Evolutionary conservation across 441 rosid species (phyloP), one percentile per base, ranked within the genome.

Genomic region (Croton laevigatus): DNA sequence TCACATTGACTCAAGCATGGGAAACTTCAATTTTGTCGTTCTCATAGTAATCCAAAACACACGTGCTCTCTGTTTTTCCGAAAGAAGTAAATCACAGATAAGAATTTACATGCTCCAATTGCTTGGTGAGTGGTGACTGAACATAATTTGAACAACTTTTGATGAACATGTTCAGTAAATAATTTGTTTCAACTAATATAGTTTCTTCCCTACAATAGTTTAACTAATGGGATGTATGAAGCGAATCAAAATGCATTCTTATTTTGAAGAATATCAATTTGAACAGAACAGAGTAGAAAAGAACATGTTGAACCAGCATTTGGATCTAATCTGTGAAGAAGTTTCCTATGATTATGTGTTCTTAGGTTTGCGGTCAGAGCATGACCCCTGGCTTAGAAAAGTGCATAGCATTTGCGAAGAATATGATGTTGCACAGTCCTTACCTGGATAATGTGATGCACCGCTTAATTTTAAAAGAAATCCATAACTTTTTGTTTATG

Each of bases 21-120:
- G 63, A 64, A 27, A 22, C 42, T 68, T 27, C 54, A 0, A 53
- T 57, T 44, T 68, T 58, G 44, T 52, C 60, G 4, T 62, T 62
- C 40, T 51, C 13, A 13, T 8, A 14, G 3, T 19, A 34, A 16
- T 52, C 38, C 19, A 19, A 27, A 38, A 9, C 13, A 36, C 23
- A 8, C 4, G 19, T 54, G 27, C 4, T 17, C 4, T 8, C 59
- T 54, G n/a, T 48, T 52, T 17, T 11, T 22, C 11, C 0, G 32
- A 27, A 27, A 27, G 32, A 27, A 27, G 32, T 2, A 27, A 27
- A 27, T 1, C 1, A 27, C 32, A 2, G 32, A 27, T 27, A 27
- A 27, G 32, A 19, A 16, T 23, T 6, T 19, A 52, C 57, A 2
- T 6, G 49, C 37, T 20, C 62, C 22, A 22, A 6, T 12, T 20